Percentiles rank a stretch among this genome's conserved stretches.
Conservation (phyloP, 2,329 filamentous ascomycete genomes). For the Alternaria gansuensis region DNA sequence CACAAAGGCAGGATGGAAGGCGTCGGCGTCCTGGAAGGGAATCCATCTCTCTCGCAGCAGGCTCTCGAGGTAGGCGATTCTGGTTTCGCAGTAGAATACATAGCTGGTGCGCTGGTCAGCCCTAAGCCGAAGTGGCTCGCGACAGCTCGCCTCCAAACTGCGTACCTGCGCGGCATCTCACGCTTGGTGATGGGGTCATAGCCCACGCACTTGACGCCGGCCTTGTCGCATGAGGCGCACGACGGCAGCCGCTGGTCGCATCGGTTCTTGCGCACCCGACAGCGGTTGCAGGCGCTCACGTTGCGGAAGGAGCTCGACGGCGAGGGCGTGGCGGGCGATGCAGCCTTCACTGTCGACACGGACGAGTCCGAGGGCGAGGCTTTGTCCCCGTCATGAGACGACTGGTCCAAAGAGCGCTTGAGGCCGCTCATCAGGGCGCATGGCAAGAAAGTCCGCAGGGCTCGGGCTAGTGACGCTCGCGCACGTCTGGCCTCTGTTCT, state of each 20-base stretch:
- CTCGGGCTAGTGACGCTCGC: constrained; percentile 19
- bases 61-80: constrained; percentile 82
- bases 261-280: constrained; percentile 88
- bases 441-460: constrained; percentile 38
- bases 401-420: constrained; percentile 53
- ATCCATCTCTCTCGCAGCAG: constrained; percentile 75
- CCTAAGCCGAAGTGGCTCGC: constrained; percentile 11
- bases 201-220: constrained; percentile 88
- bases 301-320: constrained; percentile 54
- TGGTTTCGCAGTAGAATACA: constrained; percentile 91
- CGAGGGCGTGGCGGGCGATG: constrained; percentile 43
- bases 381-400: constrained; percentile 46
- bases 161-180: constrained; percentile 80
- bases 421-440: constrained; percentile 53
- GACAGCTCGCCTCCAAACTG: constrained; percentile 4
- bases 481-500: constrained; percentile 8
- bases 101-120: constrained; percentile 65
- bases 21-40: constrained; percentile 72
- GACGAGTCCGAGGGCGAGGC: constrained; percentile 41
- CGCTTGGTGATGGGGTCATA: constrained; percentile 97
- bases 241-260: constrained; percentile 93
- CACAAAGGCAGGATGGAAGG: constrained; percentile 63
- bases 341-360: constrained; percentile 38
- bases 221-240: constrained; percentile 92
- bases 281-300: constrained; percentile 90